Evolutionary conservation across 805 yeast species (phyloP).

Genomic region (Wickerhamiella slavikovae): DNA sequence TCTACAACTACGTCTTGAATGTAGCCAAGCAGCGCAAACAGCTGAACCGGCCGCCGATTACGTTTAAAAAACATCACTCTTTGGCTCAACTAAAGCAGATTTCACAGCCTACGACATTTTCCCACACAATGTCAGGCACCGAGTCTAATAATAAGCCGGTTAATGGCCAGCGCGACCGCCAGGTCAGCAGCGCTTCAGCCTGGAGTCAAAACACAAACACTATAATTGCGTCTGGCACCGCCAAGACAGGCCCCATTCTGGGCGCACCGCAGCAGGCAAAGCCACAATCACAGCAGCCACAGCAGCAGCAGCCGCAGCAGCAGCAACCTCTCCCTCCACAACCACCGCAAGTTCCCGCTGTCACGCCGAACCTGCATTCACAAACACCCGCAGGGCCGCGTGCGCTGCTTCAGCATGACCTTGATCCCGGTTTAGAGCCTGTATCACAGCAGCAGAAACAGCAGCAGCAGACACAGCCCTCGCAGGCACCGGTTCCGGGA

Average conservation of each 20-base stretch:
- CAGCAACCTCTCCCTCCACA: no score
- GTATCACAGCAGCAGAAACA: not conserved
- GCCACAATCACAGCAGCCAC: no score
- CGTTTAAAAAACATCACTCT: slow-evolving; percentile 17
- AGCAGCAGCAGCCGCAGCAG: no score
- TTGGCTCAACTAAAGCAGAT: slow-evolving; percentile 3
- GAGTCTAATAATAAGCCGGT: not conserved
- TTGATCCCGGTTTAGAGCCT: no score
- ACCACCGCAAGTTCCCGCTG: no score
- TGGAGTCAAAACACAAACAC: slow-evolving; percentile 6
- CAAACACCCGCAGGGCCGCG: slow-evolving; percentile 1
- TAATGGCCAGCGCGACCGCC: slow-evolving; percentile 1
- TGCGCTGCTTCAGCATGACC: no score
- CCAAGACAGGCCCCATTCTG: slow-evolving; percentile 14
- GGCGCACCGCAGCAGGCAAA: not conserved
- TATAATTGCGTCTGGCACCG: slow-evolving; percentile 11
- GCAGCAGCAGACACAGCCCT: not conserved
- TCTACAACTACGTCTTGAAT: slow-evolving; percentile 41
- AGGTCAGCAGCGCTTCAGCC: slow-evolving; percentile 3
- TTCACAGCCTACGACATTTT: not conserved
- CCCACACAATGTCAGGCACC: not conserved
- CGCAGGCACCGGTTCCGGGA: not conserved
- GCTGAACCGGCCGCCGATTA: slow-evolving; percentile 17
- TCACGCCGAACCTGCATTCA: no score
- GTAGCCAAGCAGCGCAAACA: slow-evolving; percentile 12